Evolutionary conservation across 805 yeast species (phyloP), one percentile per base, ranked within the genome.

Genomic region (Candida chilensis): DNA sequence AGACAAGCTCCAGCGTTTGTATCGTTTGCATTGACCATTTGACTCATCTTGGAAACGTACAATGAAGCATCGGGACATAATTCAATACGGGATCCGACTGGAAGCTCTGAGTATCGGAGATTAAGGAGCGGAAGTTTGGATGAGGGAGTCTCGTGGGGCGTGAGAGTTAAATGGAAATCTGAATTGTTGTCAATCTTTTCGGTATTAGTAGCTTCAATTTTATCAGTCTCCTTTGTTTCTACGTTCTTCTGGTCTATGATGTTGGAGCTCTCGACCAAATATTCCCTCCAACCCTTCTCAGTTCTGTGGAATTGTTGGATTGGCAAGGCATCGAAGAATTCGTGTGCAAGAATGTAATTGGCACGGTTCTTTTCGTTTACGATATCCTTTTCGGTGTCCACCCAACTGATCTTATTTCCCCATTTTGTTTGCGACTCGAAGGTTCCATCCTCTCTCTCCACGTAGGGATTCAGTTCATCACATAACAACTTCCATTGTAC

Each of bases 311-410:
- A 84, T 38, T 77, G 70, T 38, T 78, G 75, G 16, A 85, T 75
- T 0, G 95, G 94, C 33, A 85, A 57, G 0, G 95, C 94, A 52
- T 85, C 95, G 46, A 79, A 85, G 44, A 85, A 85, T 50, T 85
- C 95, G 47, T 85, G 95, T 0, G 94, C 92, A 32, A 85, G 48
- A 4, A 82, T 61, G 46, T 72, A 84, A 35, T 81, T 79, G 26
- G 83, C 62, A 22, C 46, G 42, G 2, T 39, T 34, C 4, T 32
- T 22, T 17, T 42, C 45, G 5, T 33, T 33, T 2, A 41, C 48
- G 4, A 70, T 50, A 34, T 72, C 78, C 28, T 62, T 59, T 36
- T 71, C 77, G 5, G 76, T 77, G 33, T 72, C 73, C 3, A 69
- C 60, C 84, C 84, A 78, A n/a, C 48, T 52, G 3, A 84, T 55